phyloP scores from a whole-genome alignment of 306 rosid species.

The Acacia acuminata region DNA sequence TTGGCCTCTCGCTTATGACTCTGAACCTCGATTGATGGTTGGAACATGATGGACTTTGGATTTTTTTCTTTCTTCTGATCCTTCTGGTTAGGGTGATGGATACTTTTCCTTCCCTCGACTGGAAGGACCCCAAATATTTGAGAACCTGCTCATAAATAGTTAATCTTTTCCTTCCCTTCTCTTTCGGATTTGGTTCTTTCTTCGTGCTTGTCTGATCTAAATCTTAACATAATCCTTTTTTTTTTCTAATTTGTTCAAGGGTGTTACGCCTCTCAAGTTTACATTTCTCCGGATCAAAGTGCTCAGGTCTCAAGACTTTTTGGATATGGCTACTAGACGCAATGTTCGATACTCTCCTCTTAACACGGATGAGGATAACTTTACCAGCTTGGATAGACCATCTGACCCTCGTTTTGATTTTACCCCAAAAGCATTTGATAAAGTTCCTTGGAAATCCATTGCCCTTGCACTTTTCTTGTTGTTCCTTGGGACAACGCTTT shows the following conservation, averaged over 20 bases:
- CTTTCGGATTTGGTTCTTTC: slow-evolving; percentile 22
- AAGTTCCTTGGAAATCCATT: slow-evolving; percentile 94
- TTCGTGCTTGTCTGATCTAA: slow-evolving; percentile 12
- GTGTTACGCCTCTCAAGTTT: slow-evolving; percentile 8
- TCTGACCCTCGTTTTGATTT: slow-evolving; percentile 90
- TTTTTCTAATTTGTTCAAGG: slow-evolving; percentile 3
- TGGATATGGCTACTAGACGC: slow-evolving; percentile 74
- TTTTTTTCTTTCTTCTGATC: background rate
- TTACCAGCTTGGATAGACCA: slow-evolving; percentile 38
- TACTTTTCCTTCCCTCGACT: background rate
- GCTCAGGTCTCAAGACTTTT: background rate
- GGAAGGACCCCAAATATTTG: slow-evolving; percentile 12
- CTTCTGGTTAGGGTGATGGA: slow-evolving; percentile 8
- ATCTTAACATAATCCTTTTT: slow-evolving; percentile 3
- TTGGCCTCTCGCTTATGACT: background rate
- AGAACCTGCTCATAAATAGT: slow-evolving; percentile 20
- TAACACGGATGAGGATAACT: slow-evolving; percentile 58
- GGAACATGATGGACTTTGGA: background rate
- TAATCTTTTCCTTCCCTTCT: slow-evolving; percentile 25
- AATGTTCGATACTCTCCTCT: slow-evolving; percentile 61
- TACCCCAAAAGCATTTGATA: slow-evolving; percentile 73
- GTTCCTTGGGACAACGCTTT: slow-evolving; percentile 68
- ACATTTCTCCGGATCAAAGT: slow-evolving; percentile 9
- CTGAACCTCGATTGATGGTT: background rate
- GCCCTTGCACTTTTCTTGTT: slow-evolving; percentile 81